Conservation (phyloP, 2,329 filamentous ascomycete genomes). For the Colletotrichum abscissum region DNA sequence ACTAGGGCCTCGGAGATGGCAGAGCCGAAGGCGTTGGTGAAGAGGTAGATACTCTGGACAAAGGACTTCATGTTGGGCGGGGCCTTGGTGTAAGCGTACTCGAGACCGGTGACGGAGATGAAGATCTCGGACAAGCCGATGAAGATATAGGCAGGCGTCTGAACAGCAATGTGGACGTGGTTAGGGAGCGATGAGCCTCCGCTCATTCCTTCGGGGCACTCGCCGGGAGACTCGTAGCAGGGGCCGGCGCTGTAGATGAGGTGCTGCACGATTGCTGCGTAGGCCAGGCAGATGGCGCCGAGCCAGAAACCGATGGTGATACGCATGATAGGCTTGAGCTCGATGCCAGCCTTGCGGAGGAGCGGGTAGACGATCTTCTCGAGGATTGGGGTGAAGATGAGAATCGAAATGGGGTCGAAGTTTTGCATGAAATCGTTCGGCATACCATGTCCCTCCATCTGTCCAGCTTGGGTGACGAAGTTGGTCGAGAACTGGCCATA, state of each 20-base stretch:
- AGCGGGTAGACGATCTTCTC: constrained; percentile 61
- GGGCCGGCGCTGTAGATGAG: constrained; percentile 67
- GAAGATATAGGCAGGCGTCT: constrained; percentile 65
- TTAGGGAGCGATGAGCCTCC: constrained; percentile 49
- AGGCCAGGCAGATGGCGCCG: constrained; percentile 64
- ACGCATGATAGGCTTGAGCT: constrained; percentile 73
- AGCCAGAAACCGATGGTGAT: constrained; percentile 74
- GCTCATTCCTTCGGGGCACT: constrained; percentile 45
- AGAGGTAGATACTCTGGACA: constrained; percentile 68
- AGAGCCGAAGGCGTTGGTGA: constrained; percentile 69
- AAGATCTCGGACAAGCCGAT: constrained; percentile 71
- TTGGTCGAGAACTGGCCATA: constrained; percentile 77
- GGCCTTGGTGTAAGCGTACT: constrained; percentile 81
- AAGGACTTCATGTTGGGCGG: constrained; percentile 76
- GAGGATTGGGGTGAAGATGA: constrained; percentile 68
- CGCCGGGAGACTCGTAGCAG: constrained; percentile 58
- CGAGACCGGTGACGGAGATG: constrained; percentile 74
- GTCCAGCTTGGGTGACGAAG: constrained; percentile 70
- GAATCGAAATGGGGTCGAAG: constrained; percentile 76
- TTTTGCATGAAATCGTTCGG: constrained; percentile 79
- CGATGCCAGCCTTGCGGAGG: constrained; percentile 66
- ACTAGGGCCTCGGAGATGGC: constrained; percentile 66
- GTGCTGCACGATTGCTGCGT: constrained; percentile 69
- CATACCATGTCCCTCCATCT: constrained; percentile 71
- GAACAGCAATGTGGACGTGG: constrained; percentile 65